Conservation (phyloP, 495 filamentous ascomycete species). For the Hypoxylon fuscum region DNA sequence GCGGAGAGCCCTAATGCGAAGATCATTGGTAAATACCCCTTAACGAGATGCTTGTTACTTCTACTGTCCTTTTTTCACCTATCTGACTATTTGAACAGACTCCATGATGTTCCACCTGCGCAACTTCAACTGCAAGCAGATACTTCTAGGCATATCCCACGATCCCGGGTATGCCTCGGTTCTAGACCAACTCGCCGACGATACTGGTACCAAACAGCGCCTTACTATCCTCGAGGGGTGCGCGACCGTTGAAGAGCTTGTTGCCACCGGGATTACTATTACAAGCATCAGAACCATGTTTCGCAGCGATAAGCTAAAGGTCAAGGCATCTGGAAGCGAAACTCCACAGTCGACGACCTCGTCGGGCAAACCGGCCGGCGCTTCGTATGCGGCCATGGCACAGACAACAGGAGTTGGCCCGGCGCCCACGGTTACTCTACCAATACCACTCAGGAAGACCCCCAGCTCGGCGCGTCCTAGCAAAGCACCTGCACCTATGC, state of each 20-base stretch:
- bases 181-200: constrained; percentile 68
- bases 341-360: constrained; percentile 44
- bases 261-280: constrained; percentile 63
- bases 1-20: constrained; percentile 78
- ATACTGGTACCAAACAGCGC: constrained; percentile 61
- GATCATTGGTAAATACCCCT: constrained; percentile 70
- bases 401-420: constrained; percentile 42
- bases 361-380: constrained; percentile 45
- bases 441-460: constrained; percentile 31
- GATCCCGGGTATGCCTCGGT: constrained; percentile 76
- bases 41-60: neutral
- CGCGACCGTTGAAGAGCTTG: constrained; percentile 73
- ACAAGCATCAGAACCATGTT: constrained; percentile 71
- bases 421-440: constrained; percentile 49
- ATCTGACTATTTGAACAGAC: constrained; percentile 58
- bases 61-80: constrained; percentile 10
- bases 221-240: constrained; percentile 80
- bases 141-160: constrained; percentile 81
- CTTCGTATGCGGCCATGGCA: constrained; percentile 49
- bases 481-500: constrained; percentile 15
- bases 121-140: constrained; percentile 82
- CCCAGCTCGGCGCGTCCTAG: constrained; percentile 13
- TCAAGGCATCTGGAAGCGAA: constrained; percentile 37
- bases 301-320: constrained; percentile 63
- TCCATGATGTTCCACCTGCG: constrained; percentile 64